Conservation (phyloP, 2,329 filamentous ascomycete genomes). For the Ilyonectria sp. region DNA sequence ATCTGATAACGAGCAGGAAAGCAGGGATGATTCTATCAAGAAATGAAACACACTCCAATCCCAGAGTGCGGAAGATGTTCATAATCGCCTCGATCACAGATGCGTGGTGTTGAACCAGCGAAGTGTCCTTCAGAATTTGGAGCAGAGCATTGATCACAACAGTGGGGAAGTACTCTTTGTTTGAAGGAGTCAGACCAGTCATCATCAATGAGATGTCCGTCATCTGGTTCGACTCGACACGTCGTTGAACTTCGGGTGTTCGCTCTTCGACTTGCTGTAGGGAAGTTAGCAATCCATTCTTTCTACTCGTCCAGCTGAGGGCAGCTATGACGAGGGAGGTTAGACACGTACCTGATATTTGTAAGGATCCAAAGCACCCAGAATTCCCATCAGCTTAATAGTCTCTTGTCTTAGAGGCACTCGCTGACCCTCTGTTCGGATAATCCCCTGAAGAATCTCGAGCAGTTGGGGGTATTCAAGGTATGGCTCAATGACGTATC, state of each 20-base stretch:
- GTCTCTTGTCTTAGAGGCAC: constrained; percentile 91
- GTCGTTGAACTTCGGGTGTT: constrained; percentile 83
- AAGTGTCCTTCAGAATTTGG: constrained; percentile 91
- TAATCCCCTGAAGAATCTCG: constrained; percentile 92
- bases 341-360: constrained; percentile 80
- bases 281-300: constrained; percentile 42
- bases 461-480: constrained; percentile 94
- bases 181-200: constrained; percentile 95
- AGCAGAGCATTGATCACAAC: constrained; percentile 97
- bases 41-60: constrained; percentile 95
- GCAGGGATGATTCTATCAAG: constrained; percentile 94
- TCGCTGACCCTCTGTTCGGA: constrained; percentile 89
- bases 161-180: constrained; percentile 98
- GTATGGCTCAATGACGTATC: constrained; percentile 97
- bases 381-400: constrained; percentile 95
- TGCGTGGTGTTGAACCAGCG: constrained; percentile 91
- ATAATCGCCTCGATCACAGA: constrained; percentile 97
- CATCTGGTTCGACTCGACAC: constrained; percentile 74
- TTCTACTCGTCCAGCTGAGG: too few relatives aligned
- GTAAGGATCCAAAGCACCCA: constrained; percentile 96
- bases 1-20: constrained; percentile 90
- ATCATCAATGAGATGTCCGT: constrained; percentile 98
- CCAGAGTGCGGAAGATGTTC: constrained; percentile 97
- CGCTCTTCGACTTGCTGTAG: constrained; percentile 85
- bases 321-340: neutral